These are phyloP conservation scores for Austropuccinia psidii DNA, from an alignment of 1,284 basidiomycete species.

Conservation along the genomic window DNA sequence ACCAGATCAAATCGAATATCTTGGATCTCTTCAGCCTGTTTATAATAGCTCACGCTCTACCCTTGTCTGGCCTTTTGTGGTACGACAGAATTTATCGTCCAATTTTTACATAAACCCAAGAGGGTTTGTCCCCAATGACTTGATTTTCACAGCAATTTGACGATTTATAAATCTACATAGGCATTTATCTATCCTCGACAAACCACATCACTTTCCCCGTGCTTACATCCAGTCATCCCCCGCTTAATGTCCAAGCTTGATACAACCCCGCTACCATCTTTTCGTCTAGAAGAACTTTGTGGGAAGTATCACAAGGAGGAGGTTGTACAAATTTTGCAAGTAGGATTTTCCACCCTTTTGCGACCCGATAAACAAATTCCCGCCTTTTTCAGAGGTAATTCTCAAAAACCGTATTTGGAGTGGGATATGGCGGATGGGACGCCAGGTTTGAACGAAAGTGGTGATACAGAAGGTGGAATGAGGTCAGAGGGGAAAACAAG, in stretches of 20 bases:
- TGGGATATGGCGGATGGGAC: constrained; percentile 13
- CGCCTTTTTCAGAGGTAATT: background rate
- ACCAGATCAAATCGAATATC: constrained; percentile 12
- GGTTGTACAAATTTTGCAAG: constrained; percentile 6
- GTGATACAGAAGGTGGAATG: background rate
- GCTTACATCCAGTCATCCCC: background rate
- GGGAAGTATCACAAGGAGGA: constrained; percentile 4
- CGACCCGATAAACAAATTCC: background rate
- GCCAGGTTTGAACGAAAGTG: background rate
- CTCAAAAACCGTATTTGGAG: constrained; percentile 15
- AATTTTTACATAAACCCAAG: background rate
- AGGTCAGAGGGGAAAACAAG: background rate
- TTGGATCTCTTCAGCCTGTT: constrained; percentile 15
- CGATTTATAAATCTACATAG: background rate
- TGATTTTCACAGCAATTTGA: background rate
- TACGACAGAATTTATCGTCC: background rate
- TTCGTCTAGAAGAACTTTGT: background rate
- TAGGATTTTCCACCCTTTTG: constrained; percentile 4
- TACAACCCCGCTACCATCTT: background rate
- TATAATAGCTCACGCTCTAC: background rate
- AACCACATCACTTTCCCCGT: background rate
- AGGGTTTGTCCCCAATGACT: background rate
- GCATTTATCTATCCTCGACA: constrained; percentile 11
- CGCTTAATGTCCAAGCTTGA: background rate
- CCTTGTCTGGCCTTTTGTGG: constrained; percentile 21